Base-by-base conservation (phyloP, 352 stramenopile species). In the Thalassiosira sp. region DNA sequence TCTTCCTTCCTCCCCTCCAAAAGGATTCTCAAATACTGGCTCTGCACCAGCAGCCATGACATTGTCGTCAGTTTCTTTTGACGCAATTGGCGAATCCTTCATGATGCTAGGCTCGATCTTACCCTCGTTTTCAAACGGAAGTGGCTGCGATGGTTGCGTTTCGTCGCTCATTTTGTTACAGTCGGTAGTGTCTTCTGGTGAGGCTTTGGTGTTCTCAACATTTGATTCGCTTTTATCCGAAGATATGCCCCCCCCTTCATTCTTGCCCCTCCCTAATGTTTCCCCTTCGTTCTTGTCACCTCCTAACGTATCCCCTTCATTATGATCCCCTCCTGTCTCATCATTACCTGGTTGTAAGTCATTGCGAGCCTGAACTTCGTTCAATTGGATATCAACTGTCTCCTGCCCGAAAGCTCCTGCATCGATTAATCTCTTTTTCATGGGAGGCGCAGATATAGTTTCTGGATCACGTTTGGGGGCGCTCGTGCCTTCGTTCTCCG, bases 341-440 rank as follows among this genome's bases (percentile, higher is more conserved):
- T 10, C 18, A 15, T 54, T n/a, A 18, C 33, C 5, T 27, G 25
- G 2, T 51, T 13, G 43, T 25, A 27, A 13, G 22, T n/a, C 35
- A n/a, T 16, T 6, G 11, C 7, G 7, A n/a, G 13, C 16, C 3
- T 13, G 6, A 13, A 2, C 3, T 51, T 25, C n/a, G 3, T 51
- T 13, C 1, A 25, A 25, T 25, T 54, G 46, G 20, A 35, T 3
- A 35, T 13, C 46, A 54, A 6, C 1, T 13, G 22, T 6, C n/a
- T 49, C 56, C 56, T 46, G 22, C 16, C 6, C 16, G 15, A 65
- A 65, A 22, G 35, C 56, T 33, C 56, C 56, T 11, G 33, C 35
- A 15, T 65, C 35, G 18, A 65, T 65, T 16, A 25, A 52, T 33
- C 56, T 65, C 35, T 65, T 65, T 18, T 65, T 65, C 56, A 52